Percentiles rank a stretch among this genome's conserved stretches.
Conservation (phyloP, 2,329 filamentous ascomycete genomes). For the Pseudocercospora cruenta region DNA sequence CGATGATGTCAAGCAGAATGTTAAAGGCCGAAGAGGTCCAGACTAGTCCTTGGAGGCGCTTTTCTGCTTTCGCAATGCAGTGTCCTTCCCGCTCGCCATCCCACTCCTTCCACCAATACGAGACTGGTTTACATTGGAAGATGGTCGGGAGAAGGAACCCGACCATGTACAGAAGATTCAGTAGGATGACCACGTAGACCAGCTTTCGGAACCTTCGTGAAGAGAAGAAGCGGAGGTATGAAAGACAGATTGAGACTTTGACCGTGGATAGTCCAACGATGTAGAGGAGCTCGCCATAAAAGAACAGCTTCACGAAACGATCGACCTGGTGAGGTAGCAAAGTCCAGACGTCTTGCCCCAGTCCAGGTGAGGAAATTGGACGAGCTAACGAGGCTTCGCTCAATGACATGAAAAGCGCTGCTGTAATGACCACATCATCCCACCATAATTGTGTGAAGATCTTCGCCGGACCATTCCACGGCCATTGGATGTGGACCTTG, state of each 20-base stretch:
- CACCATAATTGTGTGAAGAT: slow-evolving; percentile 10
- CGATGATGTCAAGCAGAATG: slow-evolving; percentile 14
- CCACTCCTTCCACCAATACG: slow-evolving; percentile 13
- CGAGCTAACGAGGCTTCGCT: neutral
- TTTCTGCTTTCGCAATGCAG: neutral
- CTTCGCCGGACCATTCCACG: neutral
- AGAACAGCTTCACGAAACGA: neutral
- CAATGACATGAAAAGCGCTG: neutral
- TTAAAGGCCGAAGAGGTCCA: slow-evolving; percentile 16
- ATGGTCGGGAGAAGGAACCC: slow-evolving; percentile 10
- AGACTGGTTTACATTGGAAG: slow-evolving; percentile 14
- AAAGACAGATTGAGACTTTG: slow-evolving; percentile 16
- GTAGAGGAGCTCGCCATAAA: slow-evolving; percentile 15
- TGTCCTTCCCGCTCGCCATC: neutral
- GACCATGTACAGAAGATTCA: slow-evolving; percentile 11
- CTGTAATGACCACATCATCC: slow-evolving; percentile 7
- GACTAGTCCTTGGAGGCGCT: neutral
- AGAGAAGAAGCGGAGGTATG: slow-evolving; percentile 16
- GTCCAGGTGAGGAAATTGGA: slow-evolving; percentile 1
- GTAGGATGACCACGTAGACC: slow-evolving; percentile 2
- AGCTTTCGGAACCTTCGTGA: slow-evolving; percentile 10
- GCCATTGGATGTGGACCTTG: slow-evolving; percentile 14
- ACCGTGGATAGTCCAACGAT: slow-evolving; percentile 11
- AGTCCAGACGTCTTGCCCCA: slow-evolving; percentile 2
- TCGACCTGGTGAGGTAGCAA: neutral